phyloP scores from a whole-genome alignment of 1,139 yeast species.

The Taphrina wiesneri region DNA sequence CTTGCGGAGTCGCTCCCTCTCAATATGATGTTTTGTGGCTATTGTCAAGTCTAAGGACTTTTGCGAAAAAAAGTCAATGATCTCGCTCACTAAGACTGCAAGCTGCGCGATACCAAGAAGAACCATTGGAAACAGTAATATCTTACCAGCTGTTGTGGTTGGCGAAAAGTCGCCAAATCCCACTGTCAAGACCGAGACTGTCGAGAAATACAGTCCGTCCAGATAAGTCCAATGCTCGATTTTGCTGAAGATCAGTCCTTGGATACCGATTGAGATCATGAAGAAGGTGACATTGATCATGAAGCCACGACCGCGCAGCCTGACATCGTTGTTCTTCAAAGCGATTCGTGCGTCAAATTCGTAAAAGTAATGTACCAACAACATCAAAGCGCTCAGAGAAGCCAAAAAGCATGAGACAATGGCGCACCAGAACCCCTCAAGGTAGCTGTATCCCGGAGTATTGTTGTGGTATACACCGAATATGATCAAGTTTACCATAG shows the following conservation, averaged over 20 bases:
- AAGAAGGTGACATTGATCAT: conserved; percentile 29
- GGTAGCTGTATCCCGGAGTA: conserved; percentile 8
- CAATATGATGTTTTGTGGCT: conserved; percentile 2
- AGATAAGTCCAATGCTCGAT: conserved; percentile 27
- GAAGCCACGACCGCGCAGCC: conserved; percentile 25
- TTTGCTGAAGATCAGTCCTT: conserved; percentile 24
- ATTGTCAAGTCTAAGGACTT: neutral
- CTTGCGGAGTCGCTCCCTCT: neutral
- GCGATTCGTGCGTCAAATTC: conserved; percentile 15
- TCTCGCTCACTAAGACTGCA: conserved; percentile 10
- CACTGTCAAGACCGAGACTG: conserved; percentile 18
- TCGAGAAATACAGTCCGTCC: conserved; percentile 19
- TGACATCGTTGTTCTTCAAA: conserved; percentile 10
- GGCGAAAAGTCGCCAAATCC: conserved; percentile 31
- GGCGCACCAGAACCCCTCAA: conserved; percentile 31
- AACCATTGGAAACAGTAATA: conserved; percentile 18
- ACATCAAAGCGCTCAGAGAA: conserved; percentile 1
- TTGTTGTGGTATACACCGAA: conserved; percentile 10
- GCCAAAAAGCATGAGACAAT: conserved; percentile 27
- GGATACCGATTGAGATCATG: conserved; percentile 1
- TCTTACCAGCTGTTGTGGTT: conserved; percentile 23
- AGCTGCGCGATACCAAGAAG: conserved; percentile 32
- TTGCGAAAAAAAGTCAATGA: conserved; percentile 17
- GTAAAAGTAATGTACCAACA: conserved; percentile 11
- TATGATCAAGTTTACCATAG: conserved; percentile 20